phyloP scores from a whole-genome alignment of 192 early-diverging fungal genomes.

The Umbelopsis sp. region DNA sequence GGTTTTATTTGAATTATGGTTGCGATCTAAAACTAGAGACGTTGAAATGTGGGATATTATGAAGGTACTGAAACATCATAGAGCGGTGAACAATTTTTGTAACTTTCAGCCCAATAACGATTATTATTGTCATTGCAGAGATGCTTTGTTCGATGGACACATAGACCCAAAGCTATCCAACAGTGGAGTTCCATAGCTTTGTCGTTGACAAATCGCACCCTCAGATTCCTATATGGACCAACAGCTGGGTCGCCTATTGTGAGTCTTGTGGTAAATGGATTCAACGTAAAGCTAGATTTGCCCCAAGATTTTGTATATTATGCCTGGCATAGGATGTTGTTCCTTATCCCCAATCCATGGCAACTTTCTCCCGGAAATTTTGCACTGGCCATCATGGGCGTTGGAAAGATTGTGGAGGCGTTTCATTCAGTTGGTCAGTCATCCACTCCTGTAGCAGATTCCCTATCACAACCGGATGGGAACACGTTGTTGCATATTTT shows the following conservation, averaged over 20 bases:
- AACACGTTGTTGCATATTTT: conserved; percentile 85
- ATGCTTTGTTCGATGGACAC: conserved; percentile 71
- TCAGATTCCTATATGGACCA: conserved; percentile 69
- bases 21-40: conserved; percentile 64
- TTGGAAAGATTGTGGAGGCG: conserved; percentile 60
- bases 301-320: conserved; percentile 66
- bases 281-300: conserved; percentile 63
- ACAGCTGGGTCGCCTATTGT: conserved; percentile 64
- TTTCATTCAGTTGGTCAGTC: conserved; percentile 39
- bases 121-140: conserved; percentile 28
- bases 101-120: too few relatives aligned
- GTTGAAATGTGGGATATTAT: conserved; percentile 83
- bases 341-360: conserved; percentile 58
- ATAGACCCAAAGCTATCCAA: conserved; percentile 68
- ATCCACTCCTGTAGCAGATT: conserved; percentile 21
- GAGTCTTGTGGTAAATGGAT: conserved; percentile 53
- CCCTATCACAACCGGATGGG: conserved; percentile 57
- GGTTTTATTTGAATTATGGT: conserved; percentile 79
- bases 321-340: conserved; percentile 74
- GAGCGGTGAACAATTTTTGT: not conserved
- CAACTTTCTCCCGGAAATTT: conserved; percentile 53
- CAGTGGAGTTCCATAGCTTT: conserved; percentile 77
- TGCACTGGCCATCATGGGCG: conserved; percentile 53
- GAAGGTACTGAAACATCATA: conserved; percentile 45
- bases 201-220: conserved; percentile 70